phyloP scores from a whole-genome alignment of 768 basidiomycete species.

The Amanita muscaria region DNA sequence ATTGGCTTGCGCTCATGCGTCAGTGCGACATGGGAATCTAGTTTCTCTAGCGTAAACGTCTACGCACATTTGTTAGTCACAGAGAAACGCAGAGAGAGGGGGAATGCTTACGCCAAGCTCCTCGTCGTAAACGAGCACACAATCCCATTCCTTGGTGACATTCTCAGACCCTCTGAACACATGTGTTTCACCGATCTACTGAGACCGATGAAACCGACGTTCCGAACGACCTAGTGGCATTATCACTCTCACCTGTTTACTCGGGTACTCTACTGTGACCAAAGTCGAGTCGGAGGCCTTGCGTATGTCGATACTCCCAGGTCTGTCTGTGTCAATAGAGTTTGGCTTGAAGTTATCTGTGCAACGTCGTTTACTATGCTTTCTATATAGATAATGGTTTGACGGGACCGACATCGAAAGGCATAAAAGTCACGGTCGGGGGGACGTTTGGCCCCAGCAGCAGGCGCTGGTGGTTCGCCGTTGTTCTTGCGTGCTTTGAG shows the following conservation, averaged over 20 bases:
- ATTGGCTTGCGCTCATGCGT: constrained; percentile 39
- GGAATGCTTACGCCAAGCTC: constrained; percentile 47
- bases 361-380: too few species aligned
- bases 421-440: constrained; percentile 68
- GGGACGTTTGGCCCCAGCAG: constrained; percentile 32
- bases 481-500: constrained; percentile 67
- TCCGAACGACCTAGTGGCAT: neutral
- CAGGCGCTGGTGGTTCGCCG: constrained; percentile 26
- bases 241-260: constrained; percentile 42
- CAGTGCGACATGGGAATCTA: constrained; percentile 57
- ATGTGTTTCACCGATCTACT: constrained; percentile 43
- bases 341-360: constrained; percentile 73
- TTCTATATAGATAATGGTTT: too few species aligned
- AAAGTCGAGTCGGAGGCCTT: constrained; percentile 41
- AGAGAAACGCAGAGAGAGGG: neutral
- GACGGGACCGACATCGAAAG: constrained; percentile 56
- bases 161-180: constrained; percentile 51
- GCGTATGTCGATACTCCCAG: constrained; percentile 58
- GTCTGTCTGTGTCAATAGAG: constrained; percentile 55
- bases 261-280: constrained; percentile 58
- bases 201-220: constrained; percentile 5
- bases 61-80: constrained; percentile 19
- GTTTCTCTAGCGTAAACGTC: constrained; percentile 68
- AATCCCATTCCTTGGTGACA: constrained; percentile 60
- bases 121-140: constrained; percentile 75